phyloP scores from a whole-genome alignment of 2,329 filamentous ascomycete species.

The Fusarium nelsonii region DNA sequence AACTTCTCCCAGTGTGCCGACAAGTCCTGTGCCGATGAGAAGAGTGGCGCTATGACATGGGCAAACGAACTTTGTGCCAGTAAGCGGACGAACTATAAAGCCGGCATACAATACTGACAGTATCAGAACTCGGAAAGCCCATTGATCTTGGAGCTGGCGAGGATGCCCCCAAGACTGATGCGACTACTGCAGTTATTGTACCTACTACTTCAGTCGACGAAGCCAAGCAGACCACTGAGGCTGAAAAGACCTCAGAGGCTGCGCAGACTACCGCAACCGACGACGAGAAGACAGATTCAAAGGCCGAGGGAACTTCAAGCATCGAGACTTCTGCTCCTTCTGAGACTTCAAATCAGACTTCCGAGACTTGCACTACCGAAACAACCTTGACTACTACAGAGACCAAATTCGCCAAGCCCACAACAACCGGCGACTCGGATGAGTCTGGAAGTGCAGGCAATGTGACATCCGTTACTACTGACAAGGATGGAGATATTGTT shows the following conservation, averaged over 20 bases:
- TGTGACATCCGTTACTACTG: background rate
- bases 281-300: background rate
- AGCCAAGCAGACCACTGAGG: constrained; percentile 6
- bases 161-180: constrained; percentile 8
- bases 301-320: background rate
- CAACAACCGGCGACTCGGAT: background rate
- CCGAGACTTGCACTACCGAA: constrained; percentile 1
- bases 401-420: constrained; percentile 8
- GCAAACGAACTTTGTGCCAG: constrained; percentile 52
- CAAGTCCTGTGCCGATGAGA: constrained; percentile 17
- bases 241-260: background rate
- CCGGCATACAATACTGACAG: background rate
- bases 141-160: constrained; percentile 20
- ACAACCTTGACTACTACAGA: constrained; percentile 1
- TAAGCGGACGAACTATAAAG: background rate
- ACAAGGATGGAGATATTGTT: background rate
- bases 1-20: constrained; percentile 45
- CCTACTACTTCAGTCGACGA: background rate
- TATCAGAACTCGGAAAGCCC: constrained; percentile 27
- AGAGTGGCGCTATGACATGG: constrained; percentile 37
- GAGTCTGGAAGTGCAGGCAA: constrained; percentile 2
- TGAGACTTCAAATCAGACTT: background rate
- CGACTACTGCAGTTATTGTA: background rate
- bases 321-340: background rate
- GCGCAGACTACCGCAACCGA: background rate